Base-by-base conservation (phyloP, 306 rosid species). In the Trifolium repens region DNA sequence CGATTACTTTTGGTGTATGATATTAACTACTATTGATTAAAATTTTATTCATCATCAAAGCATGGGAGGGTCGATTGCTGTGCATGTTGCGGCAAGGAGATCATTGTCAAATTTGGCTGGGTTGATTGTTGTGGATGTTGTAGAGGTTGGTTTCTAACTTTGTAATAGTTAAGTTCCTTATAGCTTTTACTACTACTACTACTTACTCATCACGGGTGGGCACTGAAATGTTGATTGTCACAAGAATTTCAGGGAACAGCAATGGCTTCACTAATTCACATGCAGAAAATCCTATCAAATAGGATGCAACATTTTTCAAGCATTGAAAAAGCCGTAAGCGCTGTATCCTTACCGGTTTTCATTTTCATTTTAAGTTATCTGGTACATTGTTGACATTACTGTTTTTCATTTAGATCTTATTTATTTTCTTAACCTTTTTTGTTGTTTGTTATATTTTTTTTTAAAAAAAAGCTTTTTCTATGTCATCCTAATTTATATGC, bases 11-110 rank as follows among this genome's bases (percentile, higher is more conserved):
- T 54, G 73, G n/a, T 55, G 15, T 63, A 44, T 64, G 13, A 16
- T 75, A 65, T 71, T 63, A 71, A 70, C 55, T 35, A 44, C 58
- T 27, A 14, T 73, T 72, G 35, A 71, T 50, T 22, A 47, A 55
- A 74, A 72, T 50, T 50, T 67, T 35, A 17, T 80, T 73, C 75
- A 59, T 49, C 52, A 46, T 78, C 71, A 67, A 81, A 91, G 98
- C 85, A 91, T 94, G 97, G 98, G 98, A 77, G 98, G 98, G 65
- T 90, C 98, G 24, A 86, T 94, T 39, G 98, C 96, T 81, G 96
- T 92, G 78, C 99, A 94, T 80, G 86, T 92, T 81, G 96, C 97
- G 68, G 96, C 93, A 22, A 86, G 79, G 78, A 92, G 79, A 77
- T 82, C 79, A 49, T 61, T 92, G 47, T 71, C 96, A 76, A 90